Percentiles rank a stretch among this genome's conserved stretches.
Evolutionary conservation across 2,329 filamentous ascomycete species (phyloP).

Genomic region (Zymoseptoria ardabiliae): DNA sequence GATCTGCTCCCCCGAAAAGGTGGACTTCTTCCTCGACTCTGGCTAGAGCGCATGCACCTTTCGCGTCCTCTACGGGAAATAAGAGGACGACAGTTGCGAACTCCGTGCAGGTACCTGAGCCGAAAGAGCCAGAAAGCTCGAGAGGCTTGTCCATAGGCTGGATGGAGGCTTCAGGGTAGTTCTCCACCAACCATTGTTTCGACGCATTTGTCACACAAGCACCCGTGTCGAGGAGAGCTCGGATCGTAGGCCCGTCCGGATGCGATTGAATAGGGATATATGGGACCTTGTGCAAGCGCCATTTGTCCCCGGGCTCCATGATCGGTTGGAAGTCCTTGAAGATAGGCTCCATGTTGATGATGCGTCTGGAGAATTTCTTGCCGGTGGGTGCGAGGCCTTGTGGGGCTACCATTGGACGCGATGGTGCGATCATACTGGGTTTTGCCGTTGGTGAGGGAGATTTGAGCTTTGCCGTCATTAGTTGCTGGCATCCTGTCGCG

Average conservation of each 20-base stretch:
- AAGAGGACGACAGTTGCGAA: background rate
- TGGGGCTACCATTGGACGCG: too few species aligned
- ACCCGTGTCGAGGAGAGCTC: background rate
- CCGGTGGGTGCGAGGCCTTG: background rate
- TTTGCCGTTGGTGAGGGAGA: background rate
- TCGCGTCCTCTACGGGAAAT: background rate
- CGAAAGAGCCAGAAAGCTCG: background rate
- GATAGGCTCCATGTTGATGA: background rate
- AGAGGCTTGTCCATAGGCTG: background rate
- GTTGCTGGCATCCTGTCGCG: slow-evolving; percentile 75
- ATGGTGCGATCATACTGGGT: background rate
- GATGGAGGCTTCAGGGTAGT: background rate
- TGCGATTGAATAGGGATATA: background rate
- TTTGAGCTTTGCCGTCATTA: slow-evolving; percentile 62
- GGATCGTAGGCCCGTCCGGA: background rate
- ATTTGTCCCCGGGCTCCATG: background rate
- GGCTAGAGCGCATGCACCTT: background rate
- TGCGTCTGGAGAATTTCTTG: background rate
- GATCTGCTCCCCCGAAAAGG: background rate
- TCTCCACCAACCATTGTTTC: background rate
- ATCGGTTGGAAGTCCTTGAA: background rate
- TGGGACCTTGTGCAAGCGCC: background rate
- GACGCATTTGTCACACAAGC: background rate
- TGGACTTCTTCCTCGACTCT: background rate
- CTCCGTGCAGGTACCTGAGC: background rate